Evolutionary conservation across 441 rosid species (phyloP), one percentile per base, ranked within the genome.

Genomic region (Manihot esculenta): DNA sequence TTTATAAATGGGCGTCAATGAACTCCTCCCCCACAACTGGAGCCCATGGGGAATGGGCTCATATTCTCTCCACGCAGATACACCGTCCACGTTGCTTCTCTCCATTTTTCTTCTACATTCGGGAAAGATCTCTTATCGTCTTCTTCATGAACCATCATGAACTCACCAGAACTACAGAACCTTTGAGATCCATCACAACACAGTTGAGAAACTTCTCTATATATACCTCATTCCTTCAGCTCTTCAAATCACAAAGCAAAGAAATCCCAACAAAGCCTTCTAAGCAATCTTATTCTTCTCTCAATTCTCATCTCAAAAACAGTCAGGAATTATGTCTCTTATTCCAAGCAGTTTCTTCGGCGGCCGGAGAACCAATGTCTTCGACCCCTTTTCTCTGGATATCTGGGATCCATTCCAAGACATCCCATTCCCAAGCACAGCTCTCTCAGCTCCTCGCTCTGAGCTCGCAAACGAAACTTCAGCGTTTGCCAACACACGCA

Each of bases 301-400:
- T 1, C 3, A 18, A 18, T 14, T 63, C 51, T 2, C 12, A 6
- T 3, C 45, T 21, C 42, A 17, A 48, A n/a, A 11, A 38, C 35
- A 9, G 12, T 33, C 1, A 14, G n/a, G 35, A n/a, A 50, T 10
- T 49, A 84, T 84, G 87, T 77, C 87, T 70, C 49, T 84, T 64
- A 69, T 82, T 73, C 88, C 85, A 15, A 78, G 84, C 61, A 67
- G 18, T 64, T 44, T 78, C 44, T 80, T 80, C 68, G 76, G 80
- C 60, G 76, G 80, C 60, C 73, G 82, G 1, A 59, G 76, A 27
- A 71, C 68, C 59, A 76, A 72, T 74, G 1, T 69, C 62, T 83
- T 81, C 63, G 86, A 84, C 21, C 88, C 88, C 5, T 82, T 82
- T 64, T 84, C 88, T 21, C 62, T 55, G 2, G 71, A 68, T 14